Evolutionary conservation across 306 rosid species (phyloP), one percentile per base, ranked within the genome.

Genomic region (Datisca glomerata): DNA sequence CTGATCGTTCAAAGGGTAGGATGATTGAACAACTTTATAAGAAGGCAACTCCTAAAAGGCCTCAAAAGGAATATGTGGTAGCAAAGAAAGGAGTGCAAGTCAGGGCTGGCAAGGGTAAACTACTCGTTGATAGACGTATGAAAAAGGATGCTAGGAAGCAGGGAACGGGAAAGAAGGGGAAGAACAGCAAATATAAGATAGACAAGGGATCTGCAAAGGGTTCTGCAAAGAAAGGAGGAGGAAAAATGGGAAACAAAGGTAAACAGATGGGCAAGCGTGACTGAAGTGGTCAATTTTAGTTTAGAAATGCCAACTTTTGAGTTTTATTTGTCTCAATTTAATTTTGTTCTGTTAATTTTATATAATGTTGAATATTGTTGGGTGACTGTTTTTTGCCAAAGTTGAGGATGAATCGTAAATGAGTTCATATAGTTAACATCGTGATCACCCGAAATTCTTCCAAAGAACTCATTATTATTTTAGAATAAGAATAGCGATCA

Each of bases 11-110:
- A 1, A 89, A 89, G 77, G 59, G 68, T 18, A 89, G 66, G 79
- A 94, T 84, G 72, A 89, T 89, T 34, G 93, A 89, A 3, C 74
- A 62, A 45, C 68, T 89, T 10, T 84, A 84, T 24, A 80, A 41
- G 55, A 84, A 80, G 53, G 86, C 98, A 9, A 47, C 8, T 12
- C 93, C 98, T 0, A 65, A 70, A 45, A 83, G 66, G 69, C 86
- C 95, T 49, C 16, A 75, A 55, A 89, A 72, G 72, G 98, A 89
- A 53, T 69, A 63, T 47, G 98, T 84, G 41, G 98, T 89, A 45
- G 98, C 98, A 17, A 89, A 89, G 81, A 89, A 89, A 64, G 98
- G 98, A 23, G 95, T 89, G 10, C 95, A 89, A 51, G 95, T 89
- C 61, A 33, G 6, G 70, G 12, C 67, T 49, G 93, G 86, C 25